phyloP scores from a whole-genome alignment of 306 rosid species.

The barrel medic (Medicago truncatula) region MtrunA17r5.0-ANR NC_053042.1:53941501-53942000 shows the following conservation, averaged over 20 bases:
- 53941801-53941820: constrained; percentile 4
- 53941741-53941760: constrained; percentile 32
- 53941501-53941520: constrained; percentile 92
- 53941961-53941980: constrained; percentile 26
- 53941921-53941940: constrained; percentile 95
- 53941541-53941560: constrained; percentile 81
- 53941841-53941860: constrained; percentile 93
- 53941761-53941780: constrained; percentile 30
- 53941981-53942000: not conserved
- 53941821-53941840: constrained; percentile 77
- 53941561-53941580: constrained; percentile 98
- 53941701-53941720: constrained; percentile 29
- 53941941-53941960: constrained; percentile 75
- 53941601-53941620: constrained; percentile 94
- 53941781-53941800: constrained; percentile 17
- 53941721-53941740: constrained; percentile 6
- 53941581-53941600: constrained; percentile 99
- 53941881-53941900: constrained; percentile 94
- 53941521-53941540: constrained; percentile 79
- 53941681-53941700: constrained; percentile 86
- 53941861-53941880: constrained; percentile 98
- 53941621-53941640: constrained; percentile 93
- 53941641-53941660: constrained; percentile 84
- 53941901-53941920: constrained; percentile 90
- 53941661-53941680: constrained; percentile 92